Evolutionary conservation across 108 stramenopile species (phyloP).

Genomic region (Cylindrotheca closterium): DNA sequence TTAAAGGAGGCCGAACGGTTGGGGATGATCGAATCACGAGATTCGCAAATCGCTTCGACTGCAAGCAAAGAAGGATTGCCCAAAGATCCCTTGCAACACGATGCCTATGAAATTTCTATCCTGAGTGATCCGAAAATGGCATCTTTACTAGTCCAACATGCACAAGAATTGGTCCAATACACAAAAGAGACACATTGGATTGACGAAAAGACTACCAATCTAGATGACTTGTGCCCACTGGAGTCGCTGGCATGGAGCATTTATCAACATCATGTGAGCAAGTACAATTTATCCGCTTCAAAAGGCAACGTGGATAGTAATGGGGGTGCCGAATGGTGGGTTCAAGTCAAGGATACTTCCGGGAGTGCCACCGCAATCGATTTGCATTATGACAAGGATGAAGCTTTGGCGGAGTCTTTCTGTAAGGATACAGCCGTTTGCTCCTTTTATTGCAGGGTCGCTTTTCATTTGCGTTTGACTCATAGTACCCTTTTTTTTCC

Average conservation of each 20-base stretch:
- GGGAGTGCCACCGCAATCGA: constrained; percentile 53
- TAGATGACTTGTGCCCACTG: constrained; percentile 40
- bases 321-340: constrained; percentile 84
- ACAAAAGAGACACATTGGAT: constrained; percentile 81
- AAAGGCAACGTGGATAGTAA: neutral
- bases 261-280: constrained; percentile 48
- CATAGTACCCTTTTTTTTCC: neutral
- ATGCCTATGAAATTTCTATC: constrained; percentile 19
- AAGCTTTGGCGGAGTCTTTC: constrained; percentile 79
- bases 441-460: neutral
- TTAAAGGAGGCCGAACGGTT: constrained; percentile 27
- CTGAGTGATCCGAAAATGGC: constrained; percentile 13
- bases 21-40: neutral
- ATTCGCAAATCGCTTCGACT: neutral
- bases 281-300: constrained; percentile 22
- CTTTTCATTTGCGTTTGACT: neutral
- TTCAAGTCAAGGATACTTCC: constrained; percentile 64
- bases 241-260: constrained; percentile 64
- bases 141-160: constrained; percentile 43
- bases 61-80: neutral
- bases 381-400: constrained; percentile 92
- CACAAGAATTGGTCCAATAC: constrained; percentile 42
- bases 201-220: constrained; percentile 13
- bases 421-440: constrained; percentile 4
- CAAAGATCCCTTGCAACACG: constrained; percentile 7